Percentiles rank a stretch among this genome's conserved stretches.
Evolutionary conservation across 2,329 filamentous ascomycete species (phyloP).

Genomic region (Colletotrichum higginsianum): DNA sequence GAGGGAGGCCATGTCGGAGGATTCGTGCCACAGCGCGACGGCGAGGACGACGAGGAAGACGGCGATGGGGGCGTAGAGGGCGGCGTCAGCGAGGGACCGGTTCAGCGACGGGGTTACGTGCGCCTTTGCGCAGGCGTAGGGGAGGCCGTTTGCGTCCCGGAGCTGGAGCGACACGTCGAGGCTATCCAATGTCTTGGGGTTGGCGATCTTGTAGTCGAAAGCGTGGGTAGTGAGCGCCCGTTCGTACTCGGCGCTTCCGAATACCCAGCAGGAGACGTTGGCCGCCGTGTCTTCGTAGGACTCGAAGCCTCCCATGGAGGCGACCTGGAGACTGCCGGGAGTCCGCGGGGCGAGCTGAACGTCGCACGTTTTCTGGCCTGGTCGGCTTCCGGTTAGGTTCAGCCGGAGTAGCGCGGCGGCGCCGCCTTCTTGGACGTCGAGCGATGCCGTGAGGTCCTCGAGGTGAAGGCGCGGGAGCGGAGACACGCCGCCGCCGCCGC

Average conservation of each 20-base stretch:
- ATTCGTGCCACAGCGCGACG: too few relatives aligned
- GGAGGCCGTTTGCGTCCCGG: background rate
- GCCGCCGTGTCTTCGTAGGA: background rate
- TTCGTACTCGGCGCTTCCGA: background rate
- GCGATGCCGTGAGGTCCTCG: background rate
- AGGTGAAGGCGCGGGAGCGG: background rate
- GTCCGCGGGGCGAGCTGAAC: background rate
- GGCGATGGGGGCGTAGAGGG: background rate
- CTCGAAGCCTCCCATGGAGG: background rate
- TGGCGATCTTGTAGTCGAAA: background rate
- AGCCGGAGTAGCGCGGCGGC: background rate
- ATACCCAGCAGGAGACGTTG: background rate
- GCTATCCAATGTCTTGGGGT: background rate
- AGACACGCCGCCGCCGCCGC: background rate
- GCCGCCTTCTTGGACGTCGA: background rate
- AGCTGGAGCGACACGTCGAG: background rate
- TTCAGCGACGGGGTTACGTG: background rate
- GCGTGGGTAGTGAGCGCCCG: background rate
- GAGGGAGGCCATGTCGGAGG: too few relatives aligned
- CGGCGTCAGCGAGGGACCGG: background rate
- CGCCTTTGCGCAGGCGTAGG: background rate
- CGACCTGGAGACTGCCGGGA: background rate
- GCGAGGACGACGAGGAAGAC: too few relatives aligned
- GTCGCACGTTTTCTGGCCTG: background rate
- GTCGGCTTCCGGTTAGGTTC: background rate